These are phyloP conservation scores for Telfairia occidentalis DNA, from an alignment of 331 rosid species.

Conservation along the genomic window DNA sequence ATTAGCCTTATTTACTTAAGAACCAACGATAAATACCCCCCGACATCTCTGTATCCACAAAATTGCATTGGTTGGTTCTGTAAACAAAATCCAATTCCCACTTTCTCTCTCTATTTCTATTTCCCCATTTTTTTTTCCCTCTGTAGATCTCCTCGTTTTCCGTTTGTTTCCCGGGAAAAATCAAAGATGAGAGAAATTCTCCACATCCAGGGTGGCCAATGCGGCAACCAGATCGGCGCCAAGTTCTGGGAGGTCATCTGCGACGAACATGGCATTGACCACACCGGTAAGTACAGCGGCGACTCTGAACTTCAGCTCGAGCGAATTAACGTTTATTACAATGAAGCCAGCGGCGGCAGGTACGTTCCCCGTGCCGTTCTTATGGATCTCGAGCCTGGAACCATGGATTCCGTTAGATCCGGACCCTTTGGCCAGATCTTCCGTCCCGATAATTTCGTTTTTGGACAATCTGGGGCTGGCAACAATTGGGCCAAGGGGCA, in stretches of 20 bases:
- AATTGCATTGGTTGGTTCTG: neutral
- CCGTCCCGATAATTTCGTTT: constrained; percentile 17
- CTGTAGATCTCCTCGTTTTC: constrained; percentile 3
- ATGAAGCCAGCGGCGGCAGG: constrained; percentile 18
- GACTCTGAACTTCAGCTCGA: constrained; percentile 18
- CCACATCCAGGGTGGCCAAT: constrained; percentile 17
- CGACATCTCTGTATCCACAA: neutral
- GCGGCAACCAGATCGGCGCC: constrained; percentile 18
- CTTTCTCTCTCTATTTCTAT: neutral
- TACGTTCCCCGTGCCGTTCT: constrained; percentile 18
- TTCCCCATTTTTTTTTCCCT: neutral
- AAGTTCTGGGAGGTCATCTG: constrained; percentile 20
- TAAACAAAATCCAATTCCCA: neutral
- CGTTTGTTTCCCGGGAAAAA: constrained; percentile 9
- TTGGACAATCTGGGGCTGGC: constrained; percentile 18
- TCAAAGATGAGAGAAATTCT: constrained; percentile 18
- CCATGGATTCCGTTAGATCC: constrained; percentile 20
- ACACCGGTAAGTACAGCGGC: constrained; percentile 13
- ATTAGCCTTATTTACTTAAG: neutral
- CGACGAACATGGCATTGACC: constrained; percentile 19
- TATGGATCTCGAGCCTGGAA: constrained; percentile 19
- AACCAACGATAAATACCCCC: neutral
- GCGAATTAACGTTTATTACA: constrained; percentile 17
- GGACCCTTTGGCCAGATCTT: constrained; percentile 16
- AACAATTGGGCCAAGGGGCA: constrained; percentile 19